These are phyloP conservation scores for Paracamarosporium sp. DNA, from an alignment of 2,329 filamentous ascomycete genomes.

Conservation along the genomic window DNA sequence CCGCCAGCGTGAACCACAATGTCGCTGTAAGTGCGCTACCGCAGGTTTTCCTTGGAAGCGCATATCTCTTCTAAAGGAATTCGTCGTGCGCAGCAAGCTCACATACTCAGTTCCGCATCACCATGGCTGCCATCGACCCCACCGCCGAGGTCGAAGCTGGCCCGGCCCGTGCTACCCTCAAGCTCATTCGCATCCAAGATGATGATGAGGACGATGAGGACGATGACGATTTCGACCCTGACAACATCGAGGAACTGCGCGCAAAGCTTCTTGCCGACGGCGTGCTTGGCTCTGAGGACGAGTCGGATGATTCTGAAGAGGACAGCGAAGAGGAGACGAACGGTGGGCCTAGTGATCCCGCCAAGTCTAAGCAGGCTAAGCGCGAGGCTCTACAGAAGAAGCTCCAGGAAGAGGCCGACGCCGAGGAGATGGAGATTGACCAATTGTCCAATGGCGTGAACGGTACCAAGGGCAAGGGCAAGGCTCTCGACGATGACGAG, in stretches of 20 bases:
- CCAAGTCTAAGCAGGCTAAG: conserved; percentile 87
- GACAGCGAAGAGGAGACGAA: conserved; percentile 77
- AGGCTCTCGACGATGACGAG: conserved; percentile 74
- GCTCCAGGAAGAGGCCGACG: conserved; percentile 71
- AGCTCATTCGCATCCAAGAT: conserved; percentile 78
- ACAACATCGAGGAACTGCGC: conserved; percentile 50
- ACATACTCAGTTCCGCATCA: conserved; percentile 81
- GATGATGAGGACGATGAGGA: conserved; percentile 66
- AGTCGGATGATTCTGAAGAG: conserved; percentile 50
- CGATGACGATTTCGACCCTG: conserved; percentile 59
- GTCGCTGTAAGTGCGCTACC: conserved; percentile 72
- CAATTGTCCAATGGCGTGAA: conserved; percentile 63
- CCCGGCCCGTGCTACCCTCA: conserved; percentile 80
- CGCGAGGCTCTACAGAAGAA: conserved; percentile 79
- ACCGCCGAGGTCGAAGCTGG: conserved; percentile 64
- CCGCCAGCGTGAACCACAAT: conserved; percentile 75
- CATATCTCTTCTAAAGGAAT: too few species aligned
- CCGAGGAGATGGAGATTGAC: conserved; percentile 78
- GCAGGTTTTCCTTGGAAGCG: too few species aligned
- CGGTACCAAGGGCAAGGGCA: conserved; percentile 54
- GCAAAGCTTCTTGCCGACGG: conserved; percentile 43
- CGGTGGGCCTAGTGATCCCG: conserved; percentile 88
- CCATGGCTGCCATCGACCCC: conserved; percentile 97
- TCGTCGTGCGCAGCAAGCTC: not conserved
- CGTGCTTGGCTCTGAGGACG: conserved; percentile 40